phyloP scores from a whole-genome alignment of 441 rosid genomes.

The Erodium moschatum region DNA sequence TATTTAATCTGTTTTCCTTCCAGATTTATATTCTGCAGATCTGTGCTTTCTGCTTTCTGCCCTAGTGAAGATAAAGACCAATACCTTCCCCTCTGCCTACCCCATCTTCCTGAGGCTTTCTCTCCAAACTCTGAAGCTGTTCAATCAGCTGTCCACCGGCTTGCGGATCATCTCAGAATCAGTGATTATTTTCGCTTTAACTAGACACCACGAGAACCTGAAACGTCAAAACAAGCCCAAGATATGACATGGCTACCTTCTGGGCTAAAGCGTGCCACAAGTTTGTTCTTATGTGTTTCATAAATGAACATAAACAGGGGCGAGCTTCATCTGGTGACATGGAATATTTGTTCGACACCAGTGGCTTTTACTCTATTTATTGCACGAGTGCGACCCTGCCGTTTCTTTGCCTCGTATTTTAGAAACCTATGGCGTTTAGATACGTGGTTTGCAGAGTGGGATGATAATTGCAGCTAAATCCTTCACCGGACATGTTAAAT shows the following conservation, averaged over 20 bases:
- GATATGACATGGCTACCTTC: too few relatives aligned
- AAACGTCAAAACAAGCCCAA: not conserved
- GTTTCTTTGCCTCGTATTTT: not conserved
- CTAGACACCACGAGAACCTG: constrained; percentile 1
- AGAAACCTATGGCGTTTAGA: not conserved
- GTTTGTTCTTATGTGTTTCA: too few relatives aligned
- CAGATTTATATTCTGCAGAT: constrained; percentile 88
- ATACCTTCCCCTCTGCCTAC: constrained; percentile 66
- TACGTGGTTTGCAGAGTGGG: not conserved
- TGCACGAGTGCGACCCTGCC: not conserved
- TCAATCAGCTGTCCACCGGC: constrained; percentile 38
- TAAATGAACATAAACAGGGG: too few relatives aligned
- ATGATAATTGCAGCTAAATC: not conserved
- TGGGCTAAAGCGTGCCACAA: too few relatives aligned
- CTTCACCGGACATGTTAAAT: not conserved
- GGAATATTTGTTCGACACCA: too few relatives aligned
- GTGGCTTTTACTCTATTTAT: too few relatives aligned
- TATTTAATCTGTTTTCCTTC: constrained; percentile 11
- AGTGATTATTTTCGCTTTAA: constrained; percentile 43
- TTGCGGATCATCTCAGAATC: constrained; percentile 53
- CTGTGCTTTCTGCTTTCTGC: constrained; percentile 43
- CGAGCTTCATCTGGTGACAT: too few relatives aligned
- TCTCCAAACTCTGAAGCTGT: constrained; percentile 45
- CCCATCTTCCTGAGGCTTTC: constrained; percentile 54
- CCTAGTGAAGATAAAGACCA: constrained; percentile 37